Evolutionary conservation across 306 rosid species (phyloP).

Genomic region (Benincasa hispida): DNA sequence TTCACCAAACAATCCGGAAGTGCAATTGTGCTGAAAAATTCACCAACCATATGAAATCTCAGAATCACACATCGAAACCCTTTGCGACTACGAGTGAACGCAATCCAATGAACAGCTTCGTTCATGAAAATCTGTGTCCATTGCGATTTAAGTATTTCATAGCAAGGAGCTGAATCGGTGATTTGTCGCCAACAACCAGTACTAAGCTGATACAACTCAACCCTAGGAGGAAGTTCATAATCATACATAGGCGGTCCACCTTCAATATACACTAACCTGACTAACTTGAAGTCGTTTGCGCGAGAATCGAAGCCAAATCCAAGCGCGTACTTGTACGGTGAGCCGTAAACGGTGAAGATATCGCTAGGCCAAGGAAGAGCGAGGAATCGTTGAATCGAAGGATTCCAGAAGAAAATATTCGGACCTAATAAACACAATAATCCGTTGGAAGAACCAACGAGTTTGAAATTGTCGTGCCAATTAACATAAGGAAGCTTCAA

Average conservation of each 20-base stretch:
- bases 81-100: neutral
- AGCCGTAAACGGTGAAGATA: neutral
- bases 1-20: slow-evolving; percentile 4
- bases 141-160: slow-evolving; percentile 7
- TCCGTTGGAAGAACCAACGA: slow-evolving; percentile 9
- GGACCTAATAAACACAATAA: slow-evolving; percentile 9
- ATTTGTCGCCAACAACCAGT: slow-evolving; percentile 8
- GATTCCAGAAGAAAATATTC: slow-evolving; percentile 8
- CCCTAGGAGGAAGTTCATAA: slow-evolving; percentile 5
- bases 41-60: slow-evolving; percentile 5
- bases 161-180: neutral
- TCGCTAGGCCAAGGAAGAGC: slow-evolving; percentile 12
- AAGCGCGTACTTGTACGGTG: slow-evolving; percentile 7
- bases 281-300: slow-evolving; percentile 1
- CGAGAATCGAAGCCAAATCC: slow-evolving; percentile 15
- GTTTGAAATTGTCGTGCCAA: slow-evolving; percentile 1
- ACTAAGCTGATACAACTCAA: slow-evolving; percentile 1
- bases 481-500: neutral
- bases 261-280: slow-evolving; percentile 8
- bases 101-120: slow-evolving; percentile 9
- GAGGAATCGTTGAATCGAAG: slow-evolving; percentile 8
- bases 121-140: slow-evolving; percentile 6
- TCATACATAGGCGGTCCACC: neutral
- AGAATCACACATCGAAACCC: slow-evolving; percentile 8
- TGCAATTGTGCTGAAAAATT: neutral